A percentile compares a stretch with the other conserved stretches of the same genome.
phyloP scores from a whole-genome alignment of 73 alveolate genomes.

The Stentor roeselii region DNA sequence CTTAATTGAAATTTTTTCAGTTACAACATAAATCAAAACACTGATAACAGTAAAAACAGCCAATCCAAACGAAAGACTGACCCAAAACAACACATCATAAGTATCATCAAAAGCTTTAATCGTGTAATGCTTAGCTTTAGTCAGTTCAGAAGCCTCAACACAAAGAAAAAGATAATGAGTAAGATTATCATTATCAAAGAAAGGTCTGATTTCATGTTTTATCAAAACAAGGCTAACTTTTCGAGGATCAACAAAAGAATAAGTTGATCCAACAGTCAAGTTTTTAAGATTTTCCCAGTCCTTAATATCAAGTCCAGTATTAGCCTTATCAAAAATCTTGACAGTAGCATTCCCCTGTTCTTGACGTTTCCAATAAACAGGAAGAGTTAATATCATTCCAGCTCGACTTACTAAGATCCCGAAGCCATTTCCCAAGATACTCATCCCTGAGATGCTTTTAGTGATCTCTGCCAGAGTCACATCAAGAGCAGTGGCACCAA shows the following conservation, averaged over 20 bases:
- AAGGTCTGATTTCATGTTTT: background rate
- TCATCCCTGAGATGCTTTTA: background rate
- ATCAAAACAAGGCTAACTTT: background rate
- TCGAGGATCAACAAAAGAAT: background rate
- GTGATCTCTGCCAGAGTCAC: background rate
- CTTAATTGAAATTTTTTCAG: background rate
- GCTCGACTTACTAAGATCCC: background rate
- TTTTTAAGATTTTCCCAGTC: background rate
- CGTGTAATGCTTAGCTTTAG: no score
- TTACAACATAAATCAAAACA: background rate
- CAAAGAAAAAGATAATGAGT: background rate
- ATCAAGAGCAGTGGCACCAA: background rate
- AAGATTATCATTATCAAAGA: background rate
- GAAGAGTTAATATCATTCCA: background rate
- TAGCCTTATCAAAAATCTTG: background rate
- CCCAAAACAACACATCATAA: background rate
- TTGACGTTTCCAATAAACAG: background rate
- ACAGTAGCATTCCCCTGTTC: background rate
- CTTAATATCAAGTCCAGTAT: background rate
- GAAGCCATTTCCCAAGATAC: background rate
- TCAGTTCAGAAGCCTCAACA: background rate
- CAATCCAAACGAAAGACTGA: background rate
- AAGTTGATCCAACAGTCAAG: background rate
- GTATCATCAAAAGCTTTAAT: no score
- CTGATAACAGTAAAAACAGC: background rate